Evolutionary conservation across 1,284 basidiomycete species (phyloP).

Genomic region (Trametes hirsuta): DNA sequence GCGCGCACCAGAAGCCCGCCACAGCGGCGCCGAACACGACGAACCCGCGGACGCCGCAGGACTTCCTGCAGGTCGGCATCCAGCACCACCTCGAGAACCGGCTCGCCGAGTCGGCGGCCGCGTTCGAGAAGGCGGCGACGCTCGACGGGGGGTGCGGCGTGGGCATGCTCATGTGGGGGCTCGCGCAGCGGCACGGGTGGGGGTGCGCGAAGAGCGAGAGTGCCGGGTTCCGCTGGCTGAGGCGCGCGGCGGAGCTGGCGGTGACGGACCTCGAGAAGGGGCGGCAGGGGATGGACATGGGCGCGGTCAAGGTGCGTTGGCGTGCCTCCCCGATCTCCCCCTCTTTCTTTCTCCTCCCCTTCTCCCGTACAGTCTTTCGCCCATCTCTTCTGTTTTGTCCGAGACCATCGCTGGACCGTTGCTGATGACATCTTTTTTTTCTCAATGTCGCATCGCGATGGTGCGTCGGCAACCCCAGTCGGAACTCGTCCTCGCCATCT

Average conservation of each 20-base stretch:
- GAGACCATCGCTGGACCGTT: not conserved
- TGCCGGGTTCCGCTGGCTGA: constrained; percentile 82
- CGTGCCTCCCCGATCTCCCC: too few species aligned
- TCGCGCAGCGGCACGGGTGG: constrained; percentile 90
- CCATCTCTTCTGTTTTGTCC: too few species aligned
- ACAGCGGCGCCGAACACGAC: not conserved
- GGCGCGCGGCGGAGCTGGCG: constrained; percentile 79
- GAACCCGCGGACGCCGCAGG: constrained; percentile 48
- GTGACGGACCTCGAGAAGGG: constrained; percentile 77
- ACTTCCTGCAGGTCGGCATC: constrained; percentile 79
- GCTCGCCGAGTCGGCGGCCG: constrained; percentile 71
- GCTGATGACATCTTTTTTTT: not conserved
- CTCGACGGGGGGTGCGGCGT: constrained; percentile 81
- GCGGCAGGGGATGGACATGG: constrained; percentile 42
- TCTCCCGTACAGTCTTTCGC: too few species aligned
- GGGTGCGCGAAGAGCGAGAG: constrained; percentile 79
- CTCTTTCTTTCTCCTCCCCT: too few species aligned
- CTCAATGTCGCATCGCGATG: not conserved
- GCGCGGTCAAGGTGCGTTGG: constrained; percentile 47
- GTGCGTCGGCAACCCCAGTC: constrained; percentile 41
- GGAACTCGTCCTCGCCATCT: constrained; percentile 87
- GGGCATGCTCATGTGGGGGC: constrained; percentile 93
- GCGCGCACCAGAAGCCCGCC: not conserved
- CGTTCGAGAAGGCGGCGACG: constrained; percentile 82
- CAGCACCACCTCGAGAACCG: constrained; percentile 80